Evolutionary conservation across 257 asterid species (phyloP), one percentile per base, ranked within the genome.

Genomic region (Jacaranda mimosifolia): DNA sequence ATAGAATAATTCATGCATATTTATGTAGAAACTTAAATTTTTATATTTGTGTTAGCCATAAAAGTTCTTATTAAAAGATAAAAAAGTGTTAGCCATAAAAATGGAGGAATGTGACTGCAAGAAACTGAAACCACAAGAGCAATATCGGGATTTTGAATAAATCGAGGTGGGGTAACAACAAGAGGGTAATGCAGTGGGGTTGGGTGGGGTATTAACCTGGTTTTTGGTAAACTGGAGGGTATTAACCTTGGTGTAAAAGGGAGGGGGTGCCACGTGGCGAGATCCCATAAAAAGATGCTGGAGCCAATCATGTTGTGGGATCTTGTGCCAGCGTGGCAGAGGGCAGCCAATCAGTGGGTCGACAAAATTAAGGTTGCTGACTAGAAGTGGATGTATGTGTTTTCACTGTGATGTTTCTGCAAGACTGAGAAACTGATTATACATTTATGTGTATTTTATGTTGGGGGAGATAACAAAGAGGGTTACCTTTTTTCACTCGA

Each of bases 361-460:
- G 97, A 93, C 77, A 66, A 89, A 86, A 89, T 93, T 93, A 91
- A 93, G 98, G 97, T 91, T 85, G 67, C 64, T 82, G 83, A 85
- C 88, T 73, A 58, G 39, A 74, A 81, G 70, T 64, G 84, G 7
- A 77, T 71, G 85, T 76, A 46, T 80, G 85, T 82, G 79, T 85
- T 83, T 83, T 77, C 86, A 68, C 81, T 80, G 74, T 85, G 85
- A 62, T 62, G 73, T 81, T 56, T 42, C 15, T 26, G 32, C 32
- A 26, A 26, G 32, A 26, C 32, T 26, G 32, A 26, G 32, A 26
- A 26, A 26, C 39, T 56, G 70, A 58, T 58, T 11, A 15, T 39
- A 49, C 82, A 70, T 77, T 71, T 78, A 63, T 62, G 67, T 35
- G 38, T 39, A 32, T 40, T 75, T 76, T 63, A 14, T 73, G 43